Evolutionary conservation across 495 filamentous ascomycete genomes (phyloP).

Genomic region (Collariella sp.): DNA sequence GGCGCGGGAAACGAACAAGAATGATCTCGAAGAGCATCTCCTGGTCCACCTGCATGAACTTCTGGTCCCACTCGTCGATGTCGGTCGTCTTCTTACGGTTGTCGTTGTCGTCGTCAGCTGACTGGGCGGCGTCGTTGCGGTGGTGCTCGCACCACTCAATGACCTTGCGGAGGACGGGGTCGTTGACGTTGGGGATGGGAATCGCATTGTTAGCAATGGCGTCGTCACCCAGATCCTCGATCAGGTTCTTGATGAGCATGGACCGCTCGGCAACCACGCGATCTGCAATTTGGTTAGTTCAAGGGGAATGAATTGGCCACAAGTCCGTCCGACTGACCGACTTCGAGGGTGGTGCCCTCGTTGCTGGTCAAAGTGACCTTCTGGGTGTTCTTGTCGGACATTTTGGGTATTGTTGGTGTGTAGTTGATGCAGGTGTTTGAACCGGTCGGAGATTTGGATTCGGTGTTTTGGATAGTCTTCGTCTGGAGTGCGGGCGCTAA

Average conservation of each 20-base stretch:
- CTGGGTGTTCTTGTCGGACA: constrained; percentile 10
- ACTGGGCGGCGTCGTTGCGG: constrained; percentile 68
- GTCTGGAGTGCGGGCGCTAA: neutral
- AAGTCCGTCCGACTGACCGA: constrained; percentile 5
- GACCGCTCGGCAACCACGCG: constrained; percentile 83
- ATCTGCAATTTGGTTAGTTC: constrained; percentile 34
- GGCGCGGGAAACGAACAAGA: constrained; percentile 51
- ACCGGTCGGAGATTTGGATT: neutral
- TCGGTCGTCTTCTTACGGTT: constrained; percentile 95
- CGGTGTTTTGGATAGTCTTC: neutral
- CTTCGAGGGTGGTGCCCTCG: constrained; percentile 9
- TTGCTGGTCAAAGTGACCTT: constrained; percentile 16
- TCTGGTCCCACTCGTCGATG: constrained; percentile 99
- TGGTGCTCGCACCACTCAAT: constrained; percentile 97
- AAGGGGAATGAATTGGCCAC: constrained; percentile 1
- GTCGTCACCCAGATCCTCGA: constrained; percentile 77
- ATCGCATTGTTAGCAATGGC: constrained; percentile 65
- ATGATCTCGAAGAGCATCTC: constrained; percentile 99
- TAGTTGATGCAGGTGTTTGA: neutral
- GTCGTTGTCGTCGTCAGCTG: constrained; percentile 82
- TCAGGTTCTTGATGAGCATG: constrained; percentile 93
- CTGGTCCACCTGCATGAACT: constrained; percentile 99
- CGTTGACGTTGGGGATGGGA: constrained; percentile 76
- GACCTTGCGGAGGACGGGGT: constrained; percentile 86
- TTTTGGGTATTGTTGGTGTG: neutral